A percentile compares a stretch with the other conserved stretches of the same genome.
Evolutionary conservation across 2,329 filamentous ascomycete genomes (phyloP).

Genomic region (Neonectria hederae): DNA sequence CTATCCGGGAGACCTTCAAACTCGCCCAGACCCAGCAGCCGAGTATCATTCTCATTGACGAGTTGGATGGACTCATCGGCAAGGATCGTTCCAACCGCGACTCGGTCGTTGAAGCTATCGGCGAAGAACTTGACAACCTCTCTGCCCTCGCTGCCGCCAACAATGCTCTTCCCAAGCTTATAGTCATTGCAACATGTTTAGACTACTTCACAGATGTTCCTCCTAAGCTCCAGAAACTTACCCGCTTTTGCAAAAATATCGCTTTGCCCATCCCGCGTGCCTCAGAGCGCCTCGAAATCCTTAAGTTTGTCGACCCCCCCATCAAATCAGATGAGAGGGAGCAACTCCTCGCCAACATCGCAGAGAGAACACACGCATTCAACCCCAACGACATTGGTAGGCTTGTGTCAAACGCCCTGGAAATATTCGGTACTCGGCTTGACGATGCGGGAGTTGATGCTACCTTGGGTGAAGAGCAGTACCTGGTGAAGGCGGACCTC

Average conservation of each 20-base stretch:
- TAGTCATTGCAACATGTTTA: slow-evolving; percentile 79
- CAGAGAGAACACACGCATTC: slow-evolving; percentile 85
- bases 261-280: slow-evolving; percentile 82
- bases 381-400: slow-evolving; percentile 80
- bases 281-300: slow-evolving; percentile 75
- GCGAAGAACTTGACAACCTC: slow-evolving; percentile 66
- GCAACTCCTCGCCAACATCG: slow-evolving; percentile 66
- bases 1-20: slow-evolving; percentile 74
- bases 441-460: slow-evolving; percentile 31
- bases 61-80: slow-evolving; percentile 75
- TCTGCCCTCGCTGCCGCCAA: slow-evolving; percentile 50
- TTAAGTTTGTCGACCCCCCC: slow-evolving; percentile 66
- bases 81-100: slow-evolving; percentile 63
- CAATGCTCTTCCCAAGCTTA: slow-evolving; percentile 62
- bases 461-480: slow-evolving; percentile 35
- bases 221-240: slow-evolving; percentile 69
- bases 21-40: slow-evolving; percentile 75
- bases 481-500: slow-evolving; percentile 61
- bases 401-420: slow-evolving; percentile 58
- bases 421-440: slow-evolving; percentile 41
- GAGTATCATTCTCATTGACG: slow-evolving; percentile 82
- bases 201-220: slow-evolving; percentile 79
- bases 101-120: slow-evolving; percentile 61
- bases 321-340: slow-evolving; percentile 60
- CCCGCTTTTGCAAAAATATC: slow-evolving; percentile 74